Conservation (phyloP, 1,284 basidiomycete species). For the Apiotrichum domesticum region DNA sequence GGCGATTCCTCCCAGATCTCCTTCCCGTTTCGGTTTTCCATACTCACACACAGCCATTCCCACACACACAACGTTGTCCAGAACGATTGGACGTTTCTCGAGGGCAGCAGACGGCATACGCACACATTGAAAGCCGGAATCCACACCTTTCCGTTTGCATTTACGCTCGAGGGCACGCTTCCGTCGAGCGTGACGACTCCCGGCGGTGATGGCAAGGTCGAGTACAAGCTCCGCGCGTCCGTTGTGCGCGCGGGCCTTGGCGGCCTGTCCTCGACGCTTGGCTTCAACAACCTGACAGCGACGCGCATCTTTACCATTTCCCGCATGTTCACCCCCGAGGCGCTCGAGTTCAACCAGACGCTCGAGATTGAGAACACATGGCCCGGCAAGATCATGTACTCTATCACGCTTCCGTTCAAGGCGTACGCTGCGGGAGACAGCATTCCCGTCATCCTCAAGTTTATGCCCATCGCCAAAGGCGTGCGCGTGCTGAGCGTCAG, state of each 20-base stretch:
- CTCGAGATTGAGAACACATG: slow-evolving; percentile 89
- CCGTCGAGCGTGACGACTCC: slow-evolving; percentile 67
- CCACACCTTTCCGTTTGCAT: slow-evolving; percentile 65
- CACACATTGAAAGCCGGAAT: slow-evolving; percentile 70
- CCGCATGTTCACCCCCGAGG: slow-evolving; percentile 68
- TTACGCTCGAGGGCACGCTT: slow-evolving; percentile 74
- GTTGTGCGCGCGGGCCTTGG: slow-evolving; percentile 60
- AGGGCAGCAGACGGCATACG: slow-evolving; percentile 65
- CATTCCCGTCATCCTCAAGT: slow-evolving; percentile 74
- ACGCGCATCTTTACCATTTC: slow-evolving; percentile 60
- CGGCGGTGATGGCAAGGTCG: slow-evolving; percentile 57
- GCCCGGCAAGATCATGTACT: slow-evolving; percentile 92
- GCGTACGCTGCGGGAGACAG: slow-evolving; percentile 85
- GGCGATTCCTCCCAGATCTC: too few species aligned
- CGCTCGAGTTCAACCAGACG: slow-evolving; percentile 89
- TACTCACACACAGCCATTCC: slow-evolving; percentile 41
- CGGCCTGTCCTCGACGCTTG: neutral
- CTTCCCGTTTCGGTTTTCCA: too few species aligned
- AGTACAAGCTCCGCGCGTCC: slow-evolving; percentile 79
- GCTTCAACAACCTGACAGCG: slow-evolving; percentile 61
- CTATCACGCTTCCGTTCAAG: slow-evolving; percentile 54
- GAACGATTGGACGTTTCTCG: slow-evolving; percentile 68
- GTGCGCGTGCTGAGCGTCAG: slow-evolving; percentile 62
- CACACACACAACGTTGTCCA: slow-evolving; percentile 63
- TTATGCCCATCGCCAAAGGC: slow-evolving; percentile 79